A percentile compares a stretch with the other conserved stretches of the same genome.
These are phyloP conservation scores for Chaetomium strumarium DNA, from an alignment of 2,329 filamentous ascomycete species.

Conservation along the genomic window DNA sequence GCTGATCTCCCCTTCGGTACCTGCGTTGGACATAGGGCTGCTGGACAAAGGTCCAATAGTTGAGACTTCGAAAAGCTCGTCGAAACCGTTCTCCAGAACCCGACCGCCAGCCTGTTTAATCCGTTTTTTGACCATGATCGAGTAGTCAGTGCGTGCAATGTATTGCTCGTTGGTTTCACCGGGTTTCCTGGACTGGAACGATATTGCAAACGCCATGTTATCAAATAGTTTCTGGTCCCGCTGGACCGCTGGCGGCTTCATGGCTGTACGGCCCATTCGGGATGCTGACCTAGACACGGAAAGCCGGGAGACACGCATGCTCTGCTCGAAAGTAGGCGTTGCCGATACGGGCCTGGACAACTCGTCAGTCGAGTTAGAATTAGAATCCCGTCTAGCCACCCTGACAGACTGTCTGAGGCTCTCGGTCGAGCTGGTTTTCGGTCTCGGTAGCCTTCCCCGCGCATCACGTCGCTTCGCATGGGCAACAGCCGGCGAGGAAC, in stretches of 20 bases:
- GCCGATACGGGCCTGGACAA: conserved; percentile 37
- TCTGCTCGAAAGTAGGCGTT: conserved; percentile 34
- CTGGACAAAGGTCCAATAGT: conserved; percentile 31
- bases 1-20: conserved; percentile 36
- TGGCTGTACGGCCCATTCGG: conserved; percentile 20
- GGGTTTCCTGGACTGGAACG: conserved; percentile 51
- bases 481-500: conserved; percentile 31
- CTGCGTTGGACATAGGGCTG: conserved; percentile 25
- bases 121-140: conserved; percentile 46
- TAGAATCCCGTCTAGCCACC: conserved; percentile 21
- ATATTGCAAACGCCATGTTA: conserved; percentile 84
- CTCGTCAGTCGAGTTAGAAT: conserved; percentile 42
- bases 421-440: conserved; percentile 26
- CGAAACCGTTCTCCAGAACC: conserved; percentile 69
- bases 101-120: conserved; percentile 68
- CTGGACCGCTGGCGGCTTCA: conserved; percentile 14
- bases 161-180: conserved; percentile 50
- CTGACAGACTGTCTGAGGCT: conserved; percentile 27
- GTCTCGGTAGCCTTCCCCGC: conserved; percentile 20
- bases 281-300: conserved; percentile 23
- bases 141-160: conserved; percentile 34
- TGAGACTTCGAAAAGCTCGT: conserved; percentile 63
- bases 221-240: conserved; percentile 50
- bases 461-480: conserved; percentile 28
- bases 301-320: conserved; percentile 27